Percentiles rank a stretch among this genome's conserved stretches.
Evolutionary conservation across 768 basidiomycete genomes (phyloP).

Genomic region (Imleria badia): DNA sequence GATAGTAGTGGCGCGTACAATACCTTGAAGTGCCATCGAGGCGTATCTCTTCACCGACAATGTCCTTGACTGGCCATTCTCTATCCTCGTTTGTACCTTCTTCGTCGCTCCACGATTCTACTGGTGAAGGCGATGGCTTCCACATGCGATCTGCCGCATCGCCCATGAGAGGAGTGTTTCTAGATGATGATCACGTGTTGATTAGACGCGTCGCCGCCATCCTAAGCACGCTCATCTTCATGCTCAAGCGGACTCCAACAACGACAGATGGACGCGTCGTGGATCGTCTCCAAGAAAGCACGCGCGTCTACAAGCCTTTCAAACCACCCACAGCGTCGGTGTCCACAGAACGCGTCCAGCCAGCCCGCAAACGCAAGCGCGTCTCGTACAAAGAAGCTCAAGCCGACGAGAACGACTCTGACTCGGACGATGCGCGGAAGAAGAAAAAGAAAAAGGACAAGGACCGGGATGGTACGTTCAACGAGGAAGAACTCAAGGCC

Average conservation of each 20-base stretch:
- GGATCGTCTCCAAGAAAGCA: constrained; percentile 69
- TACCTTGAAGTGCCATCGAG: constrained; percentile 31
- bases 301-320: constrained; percentile 76
- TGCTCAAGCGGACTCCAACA: constrained; percentile 71
- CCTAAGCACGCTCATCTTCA: constrained; percentile 31
- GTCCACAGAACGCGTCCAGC: constrained; percentile 54
- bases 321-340: constrained; percentile 60
- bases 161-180: neutral
- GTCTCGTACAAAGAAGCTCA: constrained; percentile 81
- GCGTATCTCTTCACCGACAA: constrained; percentile 34
- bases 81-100: constrained; percentile 30
- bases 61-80: constrained; percentile 30
- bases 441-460: constrained; percentile 70
- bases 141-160: constrained; percentile 17
- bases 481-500: constrained; percentile 60
- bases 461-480: constrained; percentile 58
- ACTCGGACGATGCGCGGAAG: constrained; percentile 46
- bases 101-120: constrained; percentile 33
- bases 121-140: constrained; percentile 31
- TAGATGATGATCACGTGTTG: constrained; percentile 26
- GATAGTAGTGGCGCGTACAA: neutral
- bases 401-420: constrained; percentile 55
- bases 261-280: constrained; percentile 67
- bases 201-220: constrained; percentile 10
- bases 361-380: constrained; percentile 80